Evolutionary conservation across 2,329 filamentous ascomycete species (phyloP).

Genomic region (Nothophoma quercina): DNA sequence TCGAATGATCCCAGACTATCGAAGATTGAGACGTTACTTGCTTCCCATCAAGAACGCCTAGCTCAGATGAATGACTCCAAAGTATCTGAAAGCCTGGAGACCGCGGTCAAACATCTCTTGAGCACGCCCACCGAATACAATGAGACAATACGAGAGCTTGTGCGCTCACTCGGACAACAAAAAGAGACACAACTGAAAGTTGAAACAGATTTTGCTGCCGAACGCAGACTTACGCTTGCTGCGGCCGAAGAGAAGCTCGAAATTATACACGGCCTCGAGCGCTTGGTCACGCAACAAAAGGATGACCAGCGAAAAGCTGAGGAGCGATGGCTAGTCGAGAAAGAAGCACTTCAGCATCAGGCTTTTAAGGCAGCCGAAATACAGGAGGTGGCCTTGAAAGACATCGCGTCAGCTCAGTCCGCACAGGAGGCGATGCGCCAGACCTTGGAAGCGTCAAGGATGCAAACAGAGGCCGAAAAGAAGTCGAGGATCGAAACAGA

Average conservation of each 20-base stretch:
- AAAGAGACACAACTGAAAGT: background rate
- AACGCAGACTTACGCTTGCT: background rate
- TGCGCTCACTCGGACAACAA: too few species aligned
- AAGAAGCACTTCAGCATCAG: background rate
- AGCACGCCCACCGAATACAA: too few species aligned
- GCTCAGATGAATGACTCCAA: too few species aligned
- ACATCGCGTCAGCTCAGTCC: background rate
- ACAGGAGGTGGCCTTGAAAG: background rate
- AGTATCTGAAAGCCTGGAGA: too few species aligned
- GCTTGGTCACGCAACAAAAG: background rate
- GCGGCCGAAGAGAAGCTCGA: background rate
- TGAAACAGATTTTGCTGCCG: background rate
- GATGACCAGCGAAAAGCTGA: background rate
- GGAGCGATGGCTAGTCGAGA: background rate
- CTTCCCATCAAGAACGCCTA: too few species aligned
- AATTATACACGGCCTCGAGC: background rate
- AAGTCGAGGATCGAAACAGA: background rate
- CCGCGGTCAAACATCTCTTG: too few species aligned
- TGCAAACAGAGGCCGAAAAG: background rate
- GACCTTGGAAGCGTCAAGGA: background rate
- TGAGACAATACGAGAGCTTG: too few species aligned
- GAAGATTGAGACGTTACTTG: too few species aligned
- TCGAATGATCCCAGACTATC: too few species aligned
- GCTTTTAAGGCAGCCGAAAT: background rate
- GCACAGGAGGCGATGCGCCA: background rate